Conservation (phyloP, 208 protist species). For the Trypanosoma grayi region DNA sequence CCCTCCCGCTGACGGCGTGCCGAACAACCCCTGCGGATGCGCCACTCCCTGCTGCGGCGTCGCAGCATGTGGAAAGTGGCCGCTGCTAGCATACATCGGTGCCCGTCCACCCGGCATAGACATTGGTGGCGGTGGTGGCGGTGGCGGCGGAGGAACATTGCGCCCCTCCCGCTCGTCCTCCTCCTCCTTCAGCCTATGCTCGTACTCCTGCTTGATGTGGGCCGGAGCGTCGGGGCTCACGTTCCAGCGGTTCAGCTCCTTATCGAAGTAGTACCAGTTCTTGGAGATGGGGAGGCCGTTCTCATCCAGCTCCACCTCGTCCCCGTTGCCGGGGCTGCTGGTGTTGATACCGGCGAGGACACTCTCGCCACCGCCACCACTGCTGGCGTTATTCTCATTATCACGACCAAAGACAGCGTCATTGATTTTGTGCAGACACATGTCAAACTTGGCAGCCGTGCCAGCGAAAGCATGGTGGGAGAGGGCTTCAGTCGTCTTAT, state of each 20-base stretch:
- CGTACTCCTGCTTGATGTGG: conserved; percentile 57
- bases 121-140: conserved; percentile 25
- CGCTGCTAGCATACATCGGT: neutral
- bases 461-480: neutral
- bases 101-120: neutral
- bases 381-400: neutral
- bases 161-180: conserved; percentile 53
- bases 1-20: conserved; percentile 1
- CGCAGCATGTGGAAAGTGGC: neutral
- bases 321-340: neutral
- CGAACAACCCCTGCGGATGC: conserved; percentile 16
- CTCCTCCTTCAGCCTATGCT: conserved; percentile 51
- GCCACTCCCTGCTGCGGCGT: neutral
- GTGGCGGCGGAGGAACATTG: conserved; percentile 33
- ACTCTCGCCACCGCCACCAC: conserved; percentile 4
- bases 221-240: conserved; percentile 71
- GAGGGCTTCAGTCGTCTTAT: conserved; percentile 1
- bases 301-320: conserved; percentile 64
- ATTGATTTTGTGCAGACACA: conserved; percentile 26
- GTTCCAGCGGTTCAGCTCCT: conserved; percentile 63
- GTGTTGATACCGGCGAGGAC: neutral
- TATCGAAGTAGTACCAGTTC: conserved; percentile 87
- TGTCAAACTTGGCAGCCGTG: conserved; percentile 6
- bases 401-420: conserved; percentile 26
- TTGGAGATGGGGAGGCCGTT: conserved; percentile 74